Conservation (phyloP, 805 yeast genomes). For the Metschnikowia cerradonensis region DNA sequence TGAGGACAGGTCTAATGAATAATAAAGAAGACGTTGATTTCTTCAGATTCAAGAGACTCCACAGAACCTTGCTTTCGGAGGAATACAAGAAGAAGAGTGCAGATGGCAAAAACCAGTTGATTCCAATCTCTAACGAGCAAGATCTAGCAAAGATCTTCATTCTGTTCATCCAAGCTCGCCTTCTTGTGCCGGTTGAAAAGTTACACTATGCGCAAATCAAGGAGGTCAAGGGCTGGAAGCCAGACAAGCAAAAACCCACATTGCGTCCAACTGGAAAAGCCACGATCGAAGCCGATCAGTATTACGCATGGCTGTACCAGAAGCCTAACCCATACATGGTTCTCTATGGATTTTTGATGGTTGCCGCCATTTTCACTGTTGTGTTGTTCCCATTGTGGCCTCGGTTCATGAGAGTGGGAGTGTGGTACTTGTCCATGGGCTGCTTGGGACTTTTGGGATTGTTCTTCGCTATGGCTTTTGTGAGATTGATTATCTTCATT, state of each 20-base stretch:
- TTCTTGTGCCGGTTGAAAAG: slow-evolving; percentile 74
- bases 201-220: slow-evolving; percentile 65
- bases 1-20: slow-evolving; percentile 74
- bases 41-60: slow-evolving; percentile 80
- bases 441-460: slow-evolving; percentile 67
- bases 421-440: slow-evolving; percentile 83
- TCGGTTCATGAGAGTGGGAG: slow-evolving; percentile 76
- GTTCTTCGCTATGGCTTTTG: slow-evolving; percentile 73
- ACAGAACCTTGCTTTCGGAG: slow-evolving; percentile 69
- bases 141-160: slow-evolving; percentile 64
- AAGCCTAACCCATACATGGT: slow-evolving; percentile 65
- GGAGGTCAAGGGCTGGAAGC: slow-evolving; percentile 52
- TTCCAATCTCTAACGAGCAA: slow-evolving; percentile 43
- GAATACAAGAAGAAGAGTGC: slow-evolving; percentile 57
- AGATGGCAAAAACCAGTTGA: slow-evolving; percentile 42
- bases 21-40: slow-evolving; percentile 69
- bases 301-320: slow-evolving; percentile 79
- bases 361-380: slow-evolving; percentile 58
- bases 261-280: slow-evolving; percentile 55
- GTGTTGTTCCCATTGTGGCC: slow-evolving; percentile 97
- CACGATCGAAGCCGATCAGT: slow-evolving; percentile 57
- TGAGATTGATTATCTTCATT: slow-evolving; percentile 68
- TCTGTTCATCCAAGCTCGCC: slow-evolving; percentile 63
- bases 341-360: slow-evolving; percentile 59
- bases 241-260: slow-evolving; percentile 62